Base-by-base conservation (phyloP, 768 basidiomycete genomes). In the Phylloporus arenicola region DNA sequence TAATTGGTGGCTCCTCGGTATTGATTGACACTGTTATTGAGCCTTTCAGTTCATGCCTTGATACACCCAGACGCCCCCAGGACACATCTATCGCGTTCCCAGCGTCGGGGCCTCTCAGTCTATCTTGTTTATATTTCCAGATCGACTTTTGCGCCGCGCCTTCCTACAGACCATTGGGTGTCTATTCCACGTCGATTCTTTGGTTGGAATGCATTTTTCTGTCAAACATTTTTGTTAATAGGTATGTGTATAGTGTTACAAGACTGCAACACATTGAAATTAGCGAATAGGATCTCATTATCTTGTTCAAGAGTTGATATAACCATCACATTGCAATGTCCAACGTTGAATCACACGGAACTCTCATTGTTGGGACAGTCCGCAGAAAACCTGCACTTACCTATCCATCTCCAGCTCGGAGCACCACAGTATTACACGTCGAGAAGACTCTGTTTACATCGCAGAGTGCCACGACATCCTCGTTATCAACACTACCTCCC, bases 331-430 rank as follows among this genome's bases (percentile, higher is more conserved):
- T 37, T 47, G 34, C 60, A 33, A 64, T 64, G 63, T 19, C 61
- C 38, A 53, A 51, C 64, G 51, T 56, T 56, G 63, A 63, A 51
- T 19, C 61, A 45, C 51, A 48, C 41, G 44, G 41, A 30, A 12
- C 47, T 22, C 35, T 57, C 27, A 29, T 44, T 20, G 41, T 54
- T 39, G 49, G 47, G 47, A 52, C 57, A 16, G 67, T 72, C 29
- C 76, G 81, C 47, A 72, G 82, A 48, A 84, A 84, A 62, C 83
- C 82, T 24, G 59, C 65, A 45, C 56, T 71, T 54, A 83, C 82
- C 13, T 82, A 82, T 64, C 79, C 74, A 52, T 84, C 82, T 7
- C 82, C 82, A 8, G 64, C 72, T 30, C 71, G 63, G 57, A 60
- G 63, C 35, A 66, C 72, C 30, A 60, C 60, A 31, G 50, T 48